Evolutionary conservation across 441 rosid genomes (phyloP).

Genomic region (Pelargonium myrrhifolium): DNA sequence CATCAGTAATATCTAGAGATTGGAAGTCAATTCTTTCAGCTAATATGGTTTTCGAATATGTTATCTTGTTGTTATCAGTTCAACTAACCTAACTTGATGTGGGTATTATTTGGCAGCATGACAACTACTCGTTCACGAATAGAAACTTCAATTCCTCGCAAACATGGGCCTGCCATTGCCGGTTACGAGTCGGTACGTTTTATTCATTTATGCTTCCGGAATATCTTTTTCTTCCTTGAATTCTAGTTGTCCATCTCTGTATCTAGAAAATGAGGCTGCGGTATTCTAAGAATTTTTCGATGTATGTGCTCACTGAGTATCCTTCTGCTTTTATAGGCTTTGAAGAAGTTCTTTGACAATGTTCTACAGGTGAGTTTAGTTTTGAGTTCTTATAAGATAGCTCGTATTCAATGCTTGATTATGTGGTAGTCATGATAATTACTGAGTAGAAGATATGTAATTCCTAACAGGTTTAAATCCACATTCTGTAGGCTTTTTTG

Average conservation of each 20-base stretch:
- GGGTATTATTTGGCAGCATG: constrained; percentile 39
- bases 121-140: constrained; percentile 72
- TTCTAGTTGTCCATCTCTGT: neutral
- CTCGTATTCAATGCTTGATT: constrained; percentile 10
- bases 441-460: constrained; percentile 1
- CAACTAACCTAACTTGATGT: constrained; percentile 14
- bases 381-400: constrained; percentile 2
- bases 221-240: neutral
- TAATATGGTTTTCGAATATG: neutral
- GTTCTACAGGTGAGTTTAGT: constrained; percentile 59
- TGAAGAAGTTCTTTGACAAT: constrained; percentile 84
- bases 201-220: neutral
- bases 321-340: constrained; percentile 43
- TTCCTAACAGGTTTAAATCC: constrained; percentile 14
- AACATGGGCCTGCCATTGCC: constrained; percentile 96
- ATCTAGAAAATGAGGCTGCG: neutral
- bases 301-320: constrained; percentile 9
- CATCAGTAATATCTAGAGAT: neutral
- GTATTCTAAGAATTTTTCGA: neutral
- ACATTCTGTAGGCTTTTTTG: constrained; percentile 60
- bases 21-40: neutral
- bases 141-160: constrained; percentile 94
- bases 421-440: constrained; percentile 8
- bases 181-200: constrained; percentile 85
- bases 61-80: constrained; percentile 5